Evolutionary conservation across 352 stramenopile genomes (phyloP), one percentile per base, ranked within the genome.

Genomic region (Elongisporangium prolatum): DNA sequence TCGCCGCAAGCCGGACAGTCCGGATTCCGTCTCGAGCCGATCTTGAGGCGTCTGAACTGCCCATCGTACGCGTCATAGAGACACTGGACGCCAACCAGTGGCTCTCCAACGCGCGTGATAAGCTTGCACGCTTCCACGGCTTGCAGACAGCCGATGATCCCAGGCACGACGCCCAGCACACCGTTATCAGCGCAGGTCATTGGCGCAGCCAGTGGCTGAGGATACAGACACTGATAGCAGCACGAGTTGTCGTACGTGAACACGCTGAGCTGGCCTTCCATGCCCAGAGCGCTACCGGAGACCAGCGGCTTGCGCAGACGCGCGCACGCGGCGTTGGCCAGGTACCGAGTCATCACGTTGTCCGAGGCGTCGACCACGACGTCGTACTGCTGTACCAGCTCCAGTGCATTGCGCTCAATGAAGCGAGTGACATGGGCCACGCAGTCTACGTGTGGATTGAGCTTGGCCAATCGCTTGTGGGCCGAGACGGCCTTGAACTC

Each of bases 201-300:
- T 2, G 69, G 59, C 56, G 73, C 85, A 1, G 72, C 51, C 13
- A 62, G 62, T 38, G 83, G 80, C 8, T 89, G 89, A 14, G 97
- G 95, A 68, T 98, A 99, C 22, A 99, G 65, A 60, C 97, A 99
- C n/a, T 95, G 86, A 69, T 99, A 99, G 69, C 97, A 99, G 0
- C 60, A 56, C 1, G 79, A 52, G 47, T 59, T 55, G 8, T 78
- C 56, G 67, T 95, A 97, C 37, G 96, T 88, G 67, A 98, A 98
- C 10, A 99, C 95, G 0, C 95, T 97, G 21, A 99, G 79, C 65
- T 99, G 96, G 14, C 97, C 97, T 65, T 99, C 96, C 8, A 96
- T 71, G 0, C 96, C 97, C 38, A 99, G 82, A 4, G 97, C 97
- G 67, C 91, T 98, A 18, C 94, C 97, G 0, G 91, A 98, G 17